These are phyloP conservation scores for Capsicum baccatum DNA, from an alignment of 257 asterid genomes.

Conservation along the genomic window DNA sequence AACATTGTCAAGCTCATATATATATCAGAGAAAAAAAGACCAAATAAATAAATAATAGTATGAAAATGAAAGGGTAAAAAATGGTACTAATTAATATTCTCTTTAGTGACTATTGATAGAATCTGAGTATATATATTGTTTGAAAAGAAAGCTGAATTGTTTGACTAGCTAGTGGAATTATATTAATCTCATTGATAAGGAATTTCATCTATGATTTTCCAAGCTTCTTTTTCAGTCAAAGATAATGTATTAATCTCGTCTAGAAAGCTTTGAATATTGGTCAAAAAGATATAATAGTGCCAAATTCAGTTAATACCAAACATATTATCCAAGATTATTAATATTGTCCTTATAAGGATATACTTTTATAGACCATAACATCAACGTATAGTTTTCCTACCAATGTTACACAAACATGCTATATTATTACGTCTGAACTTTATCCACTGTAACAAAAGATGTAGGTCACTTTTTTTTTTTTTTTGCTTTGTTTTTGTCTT, in stretches of 20 bases:
- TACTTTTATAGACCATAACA: no score
- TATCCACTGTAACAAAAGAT: not conserved
- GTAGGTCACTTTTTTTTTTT: not conserved
- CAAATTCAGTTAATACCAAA: conserved; percentile 18
- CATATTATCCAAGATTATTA: not conserved
- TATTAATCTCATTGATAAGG: conserved; percentile 23
- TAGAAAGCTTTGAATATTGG: conserved; percentile 16
- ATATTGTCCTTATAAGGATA: not conserved
- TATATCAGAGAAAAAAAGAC: not conserved
- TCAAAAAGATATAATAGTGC: conserved; percentile 30
- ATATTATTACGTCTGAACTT: not conserved
- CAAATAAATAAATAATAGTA: not conserved
- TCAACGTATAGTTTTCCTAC: not conserved
- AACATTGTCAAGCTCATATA: conserved; percentile 18
- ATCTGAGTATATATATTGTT: no score
- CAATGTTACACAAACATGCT: not conserved
- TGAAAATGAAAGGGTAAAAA: not conserved
- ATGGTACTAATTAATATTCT: not conserved
- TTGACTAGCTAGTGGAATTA: conserved; percentile 21
- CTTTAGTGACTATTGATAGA: not conserved
- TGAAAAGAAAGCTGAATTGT: not conserved
- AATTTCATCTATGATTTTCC: conserved; percentile 23
- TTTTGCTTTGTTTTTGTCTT: conserved; percentile 6
- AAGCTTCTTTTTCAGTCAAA: conserved; percentile 29
- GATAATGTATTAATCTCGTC: conserved; percentile 17